Evolutionary conservation across 2,329 filamentous ascomycete species (phyloP), one percentile per base, ranked within the genome.

Genomic region (Fusarium tjaetaba): DNA sequence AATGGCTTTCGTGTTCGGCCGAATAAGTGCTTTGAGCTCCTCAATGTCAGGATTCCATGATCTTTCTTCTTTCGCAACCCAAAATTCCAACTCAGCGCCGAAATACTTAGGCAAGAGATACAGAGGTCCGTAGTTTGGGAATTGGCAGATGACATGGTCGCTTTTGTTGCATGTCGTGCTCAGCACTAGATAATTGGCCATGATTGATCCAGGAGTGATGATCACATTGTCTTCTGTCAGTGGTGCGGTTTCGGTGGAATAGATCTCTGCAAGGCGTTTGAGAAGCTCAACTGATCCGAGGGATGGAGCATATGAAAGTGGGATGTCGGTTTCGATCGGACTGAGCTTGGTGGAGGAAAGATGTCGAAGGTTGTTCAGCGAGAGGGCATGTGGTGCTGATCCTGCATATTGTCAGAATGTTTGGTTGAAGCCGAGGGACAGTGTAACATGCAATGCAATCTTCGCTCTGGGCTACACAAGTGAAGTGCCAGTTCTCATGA

Each of bases 101-200:
- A 61, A 18, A n/a, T 61, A 53, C 14, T 34, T 52, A 1, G 46
- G 45, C 18, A 61, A 13, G 5, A 61, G 28, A 26, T 61, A 61
- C 13, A 52, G 2, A 7, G 58, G 36, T 0, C 58, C 58, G 10
- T 34, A 61, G 0, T 48, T 53, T 1, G 46, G 58, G 2, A 61
- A 42, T 10, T 52, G 46, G 14, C 45, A 61, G 13, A 61, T 42
- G 3, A 61, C 36, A 18, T 61, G 58, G n/a, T 53, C 57, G 7
- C 28, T 45, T 52, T 36, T 41, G 16, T n/a, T 39, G 13, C 45
- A 42, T 3, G 22, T 61, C 2, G 45, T 52, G 15, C 45, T 61
- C 7, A 61, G 16, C 5, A 52, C 36, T 4, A 61, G 57, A 9
- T 61, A 53, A 8, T 61, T 61, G 1, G 57, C 57, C 45, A 53